phyloP scores from a whole-genome alignment of 345 rosid genomes.

The Crucihimalaya himalaica region DNA sequence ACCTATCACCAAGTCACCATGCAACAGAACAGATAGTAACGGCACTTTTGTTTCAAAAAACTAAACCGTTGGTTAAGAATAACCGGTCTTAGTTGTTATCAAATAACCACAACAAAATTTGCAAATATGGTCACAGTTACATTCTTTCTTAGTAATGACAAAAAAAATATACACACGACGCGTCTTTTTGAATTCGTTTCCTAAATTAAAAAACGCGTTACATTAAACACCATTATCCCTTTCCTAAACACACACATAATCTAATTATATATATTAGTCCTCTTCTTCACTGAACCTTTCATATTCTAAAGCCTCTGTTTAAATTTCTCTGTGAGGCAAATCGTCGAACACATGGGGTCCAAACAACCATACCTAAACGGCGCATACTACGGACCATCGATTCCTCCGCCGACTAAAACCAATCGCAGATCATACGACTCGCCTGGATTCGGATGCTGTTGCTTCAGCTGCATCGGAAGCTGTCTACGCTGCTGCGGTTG shows the following conservation, averaged over 20 bases:
- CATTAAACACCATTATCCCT: background rate
- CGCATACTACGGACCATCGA: slow-evolving; percentile 68
- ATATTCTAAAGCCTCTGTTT: background rate
- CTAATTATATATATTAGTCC: background rate
- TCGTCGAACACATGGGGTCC: slow-evolving; percentile 40
- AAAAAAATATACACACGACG: too few relatives aligned
- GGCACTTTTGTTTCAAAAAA: slow-evolving; percentile 25
- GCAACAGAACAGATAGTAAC: slow-evolving; percentile 17
- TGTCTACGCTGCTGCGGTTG: slow-evolving; percentile 48
- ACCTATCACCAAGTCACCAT: background rate
- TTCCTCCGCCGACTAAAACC: slow-evolving; percentile 50
- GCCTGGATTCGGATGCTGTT: slow-evolving; percentile 49
- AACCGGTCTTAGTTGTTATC: background rate
- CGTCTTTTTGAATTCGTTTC: slow-evolving; percentile 22
- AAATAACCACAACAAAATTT: background rate
- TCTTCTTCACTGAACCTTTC: background rate
- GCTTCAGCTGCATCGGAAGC: slow-evolving; percentile 53
- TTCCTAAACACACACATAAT: background rate
- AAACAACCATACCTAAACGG: slow-evolving; percentile 51
- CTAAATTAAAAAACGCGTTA: slow-evolving; percentile 10
- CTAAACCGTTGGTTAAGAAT: slow-evolving; percentile 5
- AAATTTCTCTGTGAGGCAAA: slow-evolving; percentile 17
- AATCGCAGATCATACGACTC: slow-evolving; percentile 45
- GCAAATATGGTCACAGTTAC: background rate
- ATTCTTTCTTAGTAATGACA: too few relatives aligned